Base-by-base conservation (phyloP, 495 filamentous ascomycete genomes). In the Aspergillus asperescens region DNA sequence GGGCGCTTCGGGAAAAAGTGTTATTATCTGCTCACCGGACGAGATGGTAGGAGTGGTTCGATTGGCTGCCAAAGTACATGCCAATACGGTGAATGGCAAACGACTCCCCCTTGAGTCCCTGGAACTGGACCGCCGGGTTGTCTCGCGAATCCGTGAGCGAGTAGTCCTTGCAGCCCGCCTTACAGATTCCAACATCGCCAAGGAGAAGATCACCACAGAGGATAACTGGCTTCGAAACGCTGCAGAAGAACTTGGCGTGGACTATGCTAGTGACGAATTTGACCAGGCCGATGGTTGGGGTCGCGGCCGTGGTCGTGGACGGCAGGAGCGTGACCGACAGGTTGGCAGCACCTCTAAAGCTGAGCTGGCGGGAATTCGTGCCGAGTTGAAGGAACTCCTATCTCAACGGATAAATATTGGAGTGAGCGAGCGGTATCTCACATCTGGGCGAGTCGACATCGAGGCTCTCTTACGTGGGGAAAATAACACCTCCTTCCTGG, bases 211-310 rank as follows among this genome's bases (percentile, higher is more conserved):
- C 32, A 80, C 78, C 22, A 81, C 85, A 48, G 89, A 94, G 56
- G 88, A 95, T 54, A 83, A 88, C 51, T 95, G 89, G 86, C 68
- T 97, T 48, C 79, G 79, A 28, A 77, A 76, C 10, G 93, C 91
- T 0, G 94, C 93, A 1, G 90, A 96, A 44, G 93, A 97, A 55
- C 79, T 98, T 3, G 93, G 93, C 2, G 87, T 97, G 5, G 93
- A 96, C 20, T 92, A 92, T 61, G 89, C 96, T 61, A 87, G 83
- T 56, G 90, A 96, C 18, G 88, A 90, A 42, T 84, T 93, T 42
- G 83, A 86, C 53, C 68, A 74, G 34, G 77, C 79, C 9, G 70
- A 70, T 42, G 82, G 84, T 60, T 80, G 80, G 46, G 82, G 84
- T 6, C 81, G 87, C 34, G 87, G 88, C 3, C 73, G 77, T 50